Evolutionary conservation across 306 rosid species (phyloP), one percentile per base, ranked within the genome.

Genomic region (Inga laurina): DNA sequence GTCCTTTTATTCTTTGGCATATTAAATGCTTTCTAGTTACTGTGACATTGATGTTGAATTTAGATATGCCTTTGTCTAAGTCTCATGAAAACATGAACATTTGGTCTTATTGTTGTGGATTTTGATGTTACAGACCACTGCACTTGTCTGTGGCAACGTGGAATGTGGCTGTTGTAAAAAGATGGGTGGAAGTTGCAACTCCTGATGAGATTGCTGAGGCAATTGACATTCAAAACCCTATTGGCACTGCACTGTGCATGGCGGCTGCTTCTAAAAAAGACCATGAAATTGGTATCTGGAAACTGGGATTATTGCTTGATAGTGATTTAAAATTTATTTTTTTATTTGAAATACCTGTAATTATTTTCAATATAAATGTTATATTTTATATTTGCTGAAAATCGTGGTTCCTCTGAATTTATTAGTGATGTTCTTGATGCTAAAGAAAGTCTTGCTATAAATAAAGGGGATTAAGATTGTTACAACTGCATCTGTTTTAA

Each of bases 191-290:
- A 85, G 89, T 94, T 86, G 95, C 99, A 79, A 89, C 91, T 71
- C 35, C 84, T n/a, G 90, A 94, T 84, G 99, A 92, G 85, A 92
- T 96, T 84, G 91, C 89, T 21, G 94, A 90, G 84, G 93, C 97
- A 76, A 91, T 96, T 91, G 97, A 96, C 83, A 89, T 92, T 72
- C 88, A 87, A 73, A 87, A 92, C 79, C 90, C 97, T 74, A 83
- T 91, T 84, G 99, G 99, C 85, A 94, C 97, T 78, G 97, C 99
- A 16, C 86, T 96, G 84, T 96, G 99, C 86, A 92, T 96, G 97
- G 99, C 99, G 21, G 98, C 99, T 86, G 94, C 95, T 77, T 86
- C 97, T 62, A 96, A 96, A 91, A 96, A 94, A 83, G 97, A 92
- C 86, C 99, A 92, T 86, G 97, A 96, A 88, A 88, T 80, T 85